A percentile compares a stretch with the other conserved stretches of the same genome.
Evolutionary conservation across 2,329 filamentous ascomycete genomes (phyloP).

Genomic region (Malbranchea zuffiana): DNA sequence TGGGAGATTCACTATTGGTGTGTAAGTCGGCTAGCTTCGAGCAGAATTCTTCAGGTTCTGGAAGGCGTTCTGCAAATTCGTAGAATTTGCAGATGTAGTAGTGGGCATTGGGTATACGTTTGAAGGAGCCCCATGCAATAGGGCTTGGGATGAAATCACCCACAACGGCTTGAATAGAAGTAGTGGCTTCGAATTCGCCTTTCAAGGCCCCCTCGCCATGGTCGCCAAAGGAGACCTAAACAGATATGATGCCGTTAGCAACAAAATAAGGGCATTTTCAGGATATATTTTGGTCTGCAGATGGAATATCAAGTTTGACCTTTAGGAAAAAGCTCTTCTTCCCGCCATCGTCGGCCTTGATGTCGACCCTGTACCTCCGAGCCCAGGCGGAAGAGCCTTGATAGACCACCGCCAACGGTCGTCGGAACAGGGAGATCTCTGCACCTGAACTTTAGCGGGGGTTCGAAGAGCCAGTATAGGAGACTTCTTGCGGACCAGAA

Average conservation of each 20-base stretch:
- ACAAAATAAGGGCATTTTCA: not conserved
- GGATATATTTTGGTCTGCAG: not conserved
- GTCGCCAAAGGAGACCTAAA: constrained; percentile 6
- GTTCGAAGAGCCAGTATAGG: no score
- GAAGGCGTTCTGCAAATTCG: constrained; percentile 18
- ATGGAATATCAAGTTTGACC: no score
- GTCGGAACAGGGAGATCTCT: constrained; percentile 7
- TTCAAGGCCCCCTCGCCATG: constrained; percentile 14
- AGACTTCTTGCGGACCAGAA: no score
- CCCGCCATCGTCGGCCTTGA: constrained; percentile 15
- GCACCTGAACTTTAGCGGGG: no score
- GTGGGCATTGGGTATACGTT: constrained; percentile 15
- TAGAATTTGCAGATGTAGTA: constrained; percentile 26
- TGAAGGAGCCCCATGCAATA: constrained; percentile 18
- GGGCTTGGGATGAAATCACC: constrained; percentile 22
- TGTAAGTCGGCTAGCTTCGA: constrained; percentile 21
- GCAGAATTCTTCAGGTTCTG: constrained; percentile 19
- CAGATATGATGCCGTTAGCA: not conserved
- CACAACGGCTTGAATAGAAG: constrained; percentile 18
- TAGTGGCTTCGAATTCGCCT: constrained; percentile 25
- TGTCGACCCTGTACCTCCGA: constrained; percentile 17
- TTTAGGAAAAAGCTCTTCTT: constrained; percentile 25
- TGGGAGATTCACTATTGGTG: constrained; percentile 18
- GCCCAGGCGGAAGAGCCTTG: constrained; percentile 21
- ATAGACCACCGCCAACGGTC: constrained; percentile 13